A percentile compares a stretch with the other conserved stretches of the same genome.
Evolutionary conservation across 306 rosid genomes (phyloP).

Genomic region (Quercus variabilis): DNA sequence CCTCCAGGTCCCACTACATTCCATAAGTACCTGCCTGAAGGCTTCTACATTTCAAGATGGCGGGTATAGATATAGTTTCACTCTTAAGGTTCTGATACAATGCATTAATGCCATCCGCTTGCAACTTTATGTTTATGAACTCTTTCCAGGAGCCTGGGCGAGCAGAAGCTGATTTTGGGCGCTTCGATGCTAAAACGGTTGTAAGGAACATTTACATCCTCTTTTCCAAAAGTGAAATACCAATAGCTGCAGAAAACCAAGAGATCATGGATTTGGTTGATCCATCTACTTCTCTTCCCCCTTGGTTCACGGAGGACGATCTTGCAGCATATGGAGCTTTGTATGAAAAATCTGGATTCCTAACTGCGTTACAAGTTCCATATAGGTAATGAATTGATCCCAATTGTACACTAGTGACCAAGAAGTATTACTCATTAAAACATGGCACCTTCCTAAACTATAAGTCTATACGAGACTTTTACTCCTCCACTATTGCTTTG

Average conservation of each 20-base stretch:
- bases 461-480: too few species aligned
- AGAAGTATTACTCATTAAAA: too few species aligned
- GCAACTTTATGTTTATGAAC: slow-evolving; percentile 7
- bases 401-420: neutral
- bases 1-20: slow-evolving; percentile 36
- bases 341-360: slow-evolving; percentile 78
- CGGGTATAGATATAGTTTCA: slow-evolving; percentile 28
- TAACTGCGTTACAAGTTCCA: slow-evolving; percentile 64
- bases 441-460: too few species aligned
- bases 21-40: slow-evolving; percentile 49
- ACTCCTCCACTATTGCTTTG: too few species aligned
- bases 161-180: slow-evolving; percentile 85
- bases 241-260: slow-evolving; percentile 63
- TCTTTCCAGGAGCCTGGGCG: slow-evolving; percentile 61
- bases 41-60: slow-evolving; percentile 79
- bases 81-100: neutral
- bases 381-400: slow-evolving; percentile 51
- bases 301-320: slow-evolving; percentile 81
- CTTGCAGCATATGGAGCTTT: slow-evolving; percentile 54
- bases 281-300: slow-evolving; percentile 64
- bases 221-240: slow-evolving; percentile 71
- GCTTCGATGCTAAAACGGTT: slow-evolving; percentile 61
- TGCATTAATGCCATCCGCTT: neutral
- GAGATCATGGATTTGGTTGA: slow-evolving; percentile 91
- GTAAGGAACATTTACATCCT: slow-evolving; percentile 69